A percentile compares a stretch with the other conserved stretches of the same genome.
Conservation (phyloP, 352 stramenopile genomes). For the Plasmopara halstedii region DNA sequence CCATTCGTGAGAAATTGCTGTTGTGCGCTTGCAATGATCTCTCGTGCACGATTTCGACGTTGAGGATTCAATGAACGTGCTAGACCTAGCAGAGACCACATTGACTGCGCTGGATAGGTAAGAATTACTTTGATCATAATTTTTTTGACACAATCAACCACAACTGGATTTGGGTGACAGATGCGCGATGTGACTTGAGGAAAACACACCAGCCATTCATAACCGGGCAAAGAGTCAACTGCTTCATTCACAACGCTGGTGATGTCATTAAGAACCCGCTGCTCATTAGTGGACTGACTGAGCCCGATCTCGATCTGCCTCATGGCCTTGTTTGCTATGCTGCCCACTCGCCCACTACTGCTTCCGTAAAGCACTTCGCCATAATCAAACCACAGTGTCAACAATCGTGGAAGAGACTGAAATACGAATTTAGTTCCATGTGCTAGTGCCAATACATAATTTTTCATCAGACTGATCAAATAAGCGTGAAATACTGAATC, state of each 20-base stretch:
- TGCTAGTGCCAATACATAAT: conserved; percentile 87
- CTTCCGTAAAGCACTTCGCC: conserved; percentile 64
- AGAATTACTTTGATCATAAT: conserved; percentile 91
- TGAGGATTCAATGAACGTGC: conserved; percentile 86
- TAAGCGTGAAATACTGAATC: conserved; percentile 54
- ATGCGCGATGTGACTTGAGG: conserved; percentile 97
- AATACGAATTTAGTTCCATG: conserved; percentile 95
- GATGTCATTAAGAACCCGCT: conserved; percentile 65
- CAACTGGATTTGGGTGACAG: conserved; percentile 79
- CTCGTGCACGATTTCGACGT: conserved; percentile 44
- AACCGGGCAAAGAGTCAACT: conserved; percentile 47
- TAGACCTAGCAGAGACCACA: conserved; percentile 96
- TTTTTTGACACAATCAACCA: conserved; percentile 85
- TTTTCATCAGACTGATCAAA: conserved; percentile 89
- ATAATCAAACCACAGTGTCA: conserved; percentile 98
- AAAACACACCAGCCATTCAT: conserved; percentile 97
- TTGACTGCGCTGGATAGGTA: conserved; percentile 93
- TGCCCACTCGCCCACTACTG: conserved; percentile 20
- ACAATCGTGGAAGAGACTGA: conserved; percentile 93
- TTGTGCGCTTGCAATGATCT: conserved; percentile 57
- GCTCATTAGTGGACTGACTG: conserved; percentile 46
- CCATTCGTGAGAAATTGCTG: conserved; percentile 60
- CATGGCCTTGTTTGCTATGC: conserved; percentile 51
- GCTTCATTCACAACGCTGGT: conserved; percentile 54
- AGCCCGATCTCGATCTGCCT: conserved; percentile 51